Evolutionary conservation across 192 early-diverging fungal genomes (phyloP).

Genomic region (Mortierella alpina): DNA sequence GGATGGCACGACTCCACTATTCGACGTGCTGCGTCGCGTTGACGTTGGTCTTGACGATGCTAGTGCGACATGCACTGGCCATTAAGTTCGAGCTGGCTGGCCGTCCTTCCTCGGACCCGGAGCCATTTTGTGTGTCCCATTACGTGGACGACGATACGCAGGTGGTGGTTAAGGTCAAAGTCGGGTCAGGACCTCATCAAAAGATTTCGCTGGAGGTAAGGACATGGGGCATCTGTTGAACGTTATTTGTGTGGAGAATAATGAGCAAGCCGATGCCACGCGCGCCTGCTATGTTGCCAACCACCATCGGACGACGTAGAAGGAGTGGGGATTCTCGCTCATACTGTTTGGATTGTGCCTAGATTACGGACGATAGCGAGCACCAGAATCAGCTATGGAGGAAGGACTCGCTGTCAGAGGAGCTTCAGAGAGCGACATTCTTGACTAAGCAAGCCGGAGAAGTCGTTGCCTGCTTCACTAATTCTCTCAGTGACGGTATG

Average conservation of each 20-base stretch:
- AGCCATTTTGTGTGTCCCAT: conserved; percentile 79
- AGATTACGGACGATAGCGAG: conserved; percentile 82
- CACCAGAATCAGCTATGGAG: conserved; percentile 77
- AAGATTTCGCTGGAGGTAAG: conserved; percentile 74
- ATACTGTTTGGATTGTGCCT: background rate
- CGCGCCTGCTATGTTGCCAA: conserved; percentile 79
- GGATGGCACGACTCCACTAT: conserved; percentile 28
- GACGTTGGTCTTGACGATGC: background rate
- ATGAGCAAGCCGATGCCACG: conserved; percentile 60
- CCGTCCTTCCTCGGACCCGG: conserved; percentile 50
- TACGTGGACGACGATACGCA: conserved; percentile 78
- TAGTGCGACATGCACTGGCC: conserved; percentile 47
- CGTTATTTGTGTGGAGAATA: background rate
- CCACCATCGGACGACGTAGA: conserved; percentile 74
- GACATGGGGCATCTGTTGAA: background rate
- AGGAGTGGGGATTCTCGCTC: background rate
- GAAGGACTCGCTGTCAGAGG: conserved; percentile 70
- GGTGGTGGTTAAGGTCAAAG: conserved; percentile 76
- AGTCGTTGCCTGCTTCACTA: conserved; percentile 88
- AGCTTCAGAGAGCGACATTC: conserved; percentile 74
- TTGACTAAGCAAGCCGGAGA: conserved; percentile 87
- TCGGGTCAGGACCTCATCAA: conserved; percentile 78
- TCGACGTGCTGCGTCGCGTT: conserved; percentile 16
- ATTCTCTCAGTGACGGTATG: conserved; percentile 70
- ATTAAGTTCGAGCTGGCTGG: conserved; percentile 88